Evolutionary conservation across 148 eudicot genomes (phyloP), one percentile per base, ranked within the genome.

Genomic region (Rhododendron griersonianum): DNA sequence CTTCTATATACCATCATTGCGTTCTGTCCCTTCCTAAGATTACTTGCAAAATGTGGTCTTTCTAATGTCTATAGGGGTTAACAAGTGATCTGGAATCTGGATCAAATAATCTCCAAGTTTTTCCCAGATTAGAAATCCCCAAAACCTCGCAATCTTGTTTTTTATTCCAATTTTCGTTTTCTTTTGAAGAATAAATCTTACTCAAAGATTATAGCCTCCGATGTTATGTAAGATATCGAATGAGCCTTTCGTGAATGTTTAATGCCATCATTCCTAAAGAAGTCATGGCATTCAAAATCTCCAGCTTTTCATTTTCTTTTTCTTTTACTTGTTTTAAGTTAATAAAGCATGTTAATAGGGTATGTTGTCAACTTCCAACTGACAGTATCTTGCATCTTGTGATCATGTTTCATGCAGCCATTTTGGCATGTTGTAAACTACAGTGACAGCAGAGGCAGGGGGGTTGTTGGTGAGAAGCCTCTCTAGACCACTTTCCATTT

Each of bases 401-500:
- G 85, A 21, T 81, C 59, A 41, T 86, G 33, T 83, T 78, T 30
- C 83, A 84, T 92, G 90, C 98, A 97, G 98, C 98, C 99, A 85
- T 95, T 95, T 88, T 94, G 96, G 95, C 95, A 90, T 39, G 95
- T 94, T 81, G 92, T 97, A 45, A 92, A 90, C 90, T 92, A 82
- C 87, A 51, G 75, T 11, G 86, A 87, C 81, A 92, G 90, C 78
- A 94, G 98, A 93, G 98, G 98, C 89, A 93, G 96, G 91, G 99
- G 99, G 11, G 99, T 97, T 87, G 98, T 97, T 23, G 98, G 99
- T 95, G 89, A 92, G 92, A 83, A 86, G 23, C 78, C 81, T 65
- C 81, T 65, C 14, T 83, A 35, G 48, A 83, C 28, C 78, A 77
- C 51, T 71, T 63, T 18, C 28, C 13, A 10, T 81, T 35, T 30